phyloP scores from a whole-genome alignment of 2,329 filamentous ascomycete genomes.

The Epichloe baconii region DNA sequence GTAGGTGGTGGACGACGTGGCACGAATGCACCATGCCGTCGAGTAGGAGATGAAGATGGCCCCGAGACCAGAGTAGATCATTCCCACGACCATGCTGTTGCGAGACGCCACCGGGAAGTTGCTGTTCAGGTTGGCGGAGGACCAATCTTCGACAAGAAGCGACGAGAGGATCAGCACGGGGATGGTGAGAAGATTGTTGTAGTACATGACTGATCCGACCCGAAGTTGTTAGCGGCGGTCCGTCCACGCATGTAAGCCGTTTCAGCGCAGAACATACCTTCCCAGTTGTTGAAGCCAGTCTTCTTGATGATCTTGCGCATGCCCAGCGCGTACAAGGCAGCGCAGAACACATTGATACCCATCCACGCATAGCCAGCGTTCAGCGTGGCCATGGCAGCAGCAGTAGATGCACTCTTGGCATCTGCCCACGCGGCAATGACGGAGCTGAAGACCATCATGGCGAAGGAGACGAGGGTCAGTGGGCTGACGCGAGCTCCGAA shows the following conservation, averaged over 20 bases:
- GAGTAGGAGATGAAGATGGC: slow-evolving; percentile 98
- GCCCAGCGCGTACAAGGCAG: slow-evolving; percentile 72
- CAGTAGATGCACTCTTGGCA: slow-evolving; percentile 52
- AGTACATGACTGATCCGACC: slow-evolving; percentile 79
- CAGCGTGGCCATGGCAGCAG: slow-evolving; percentile 68
- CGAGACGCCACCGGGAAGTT: slow-evolving; percentile 79
- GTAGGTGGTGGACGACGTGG: slow-evolving; percentile 95
- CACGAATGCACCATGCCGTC: slow-evolving; percentile 95
- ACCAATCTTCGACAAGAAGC: slow-evolving; percentile 85
- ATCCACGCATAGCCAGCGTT: slow-evolving; percentile 98
- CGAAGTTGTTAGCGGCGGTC: background rate
- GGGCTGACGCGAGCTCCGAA: slow-evolving; percentile 90
- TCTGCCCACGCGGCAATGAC: slow-evolving; percentile 95
- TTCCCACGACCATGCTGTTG: slow-evolving; percentile 69
- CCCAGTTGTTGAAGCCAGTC: slow-evolving; percentile 99
- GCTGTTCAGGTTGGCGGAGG: slow-evolving; percentile 61
- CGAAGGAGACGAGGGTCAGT: slow-evolving; percentile 84
- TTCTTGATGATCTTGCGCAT: slow-evolving; percentile 99
- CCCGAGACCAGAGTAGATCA: slow-evolving; percentile 86
- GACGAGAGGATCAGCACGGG: slow-evolving; percentile 77
- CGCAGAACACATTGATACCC: slow-evolving; percentile 92
- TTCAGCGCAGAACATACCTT: slow-evolving; percentile 50
- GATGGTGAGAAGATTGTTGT: slow-evolving; percentile 97
- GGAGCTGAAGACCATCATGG: slow-evolving; percentile 90
- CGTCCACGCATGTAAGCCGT: background rate